These are phyloP conservation scores for Hondaea fermentalgiana DNA, from an alignment of 108 stramenopile genomes.

Conservation along the genomic window DNA sequence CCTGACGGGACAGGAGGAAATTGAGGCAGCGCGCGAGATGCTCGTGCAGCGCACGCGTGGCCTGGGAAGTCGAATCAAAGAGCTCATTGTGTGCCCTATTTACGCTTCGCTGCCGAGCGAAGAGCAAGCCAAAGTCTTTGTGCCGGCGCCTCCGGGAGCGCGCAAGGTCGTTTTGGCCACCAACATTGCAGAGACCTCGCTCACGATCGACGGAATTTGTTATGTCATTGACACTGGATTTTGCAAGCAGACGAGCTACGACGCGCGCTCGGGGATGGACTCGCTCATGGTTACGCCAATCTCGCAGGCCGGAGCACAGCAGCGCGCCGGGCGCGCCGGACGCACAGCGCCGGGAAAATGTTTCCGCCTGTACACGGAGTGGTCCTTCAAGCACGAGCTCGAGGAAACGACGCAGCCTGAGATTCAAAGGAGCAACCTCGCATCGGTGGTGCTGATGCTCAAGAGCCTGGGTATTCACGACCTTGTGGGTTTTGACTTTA, in stretches of 20 bases:
- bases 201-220: conserved; percentile 96
- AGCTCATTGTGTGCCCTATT: conserved; percentile 92
- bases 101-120: conserved; percentile 93
- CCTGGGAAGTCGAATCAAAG: conserved; percentile 83
- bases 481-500: conserved; percentile 94
- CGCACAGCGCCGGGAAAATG: conserved; percentile 97
- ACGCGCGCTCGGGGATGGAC: conserved; percentile 91
- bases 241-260: conserved; percentile 92
- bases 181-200: conserved; percentile 90
- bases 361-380: conserved; percentile 95
- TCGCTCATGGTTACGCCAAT: conserved; percentile 91
- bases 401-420: conserved; percentile 95
- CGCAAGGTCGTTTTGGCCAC: conserved; percentile 96
- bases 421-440: conserved; percentile 94
- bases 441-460: conserved; percentile 94
- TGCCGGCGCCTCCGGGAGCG: conserved; percentile 80
- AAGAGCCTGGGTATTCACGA: conserved; percentile 97
- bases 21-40: conserved; percentile 90
- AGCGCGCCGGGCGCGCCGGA: conserved; percentile 86
- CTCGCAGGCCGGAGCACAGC: conserved; percentile 87
- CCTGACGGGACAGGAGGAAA: conserved; percentile 96
- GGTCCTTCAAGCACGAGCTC: conserved; percentile 92
- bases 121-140: conserved; percentile 98
- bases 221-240: conserved; percentile 98
- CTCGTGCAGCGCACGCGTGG: conserved; percentile 68